Conservation (phyloP, 1,139 yeast genomes). For the Barnettozyma hawaiiensis region DNA sequence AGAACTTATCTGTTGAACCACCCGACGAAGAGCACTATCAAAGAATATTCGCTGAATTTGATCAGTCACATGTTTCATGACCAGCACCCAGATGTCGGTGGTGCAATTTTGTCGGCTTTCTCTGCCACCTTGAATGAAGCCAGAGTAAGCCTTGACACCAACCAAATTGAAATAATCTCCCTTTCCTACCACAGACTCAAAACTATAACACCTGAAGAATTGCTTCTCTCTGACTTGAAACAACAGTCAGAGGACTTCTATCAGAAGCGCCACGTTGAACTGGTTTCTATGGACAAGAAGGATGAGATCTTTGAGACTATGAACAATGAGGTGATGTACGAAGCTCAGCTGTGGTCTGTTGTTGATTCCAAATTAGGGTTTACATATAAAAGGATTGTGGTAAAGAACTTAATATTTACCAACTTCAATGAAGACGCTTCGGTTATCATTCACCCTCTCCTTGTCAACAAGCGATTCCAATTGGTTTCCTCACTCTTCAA, state of each 20-base stretch:
- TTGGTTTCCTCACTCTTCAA: constrained; percentile 10
- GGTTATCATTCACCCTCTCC: constrained; percentile 10
- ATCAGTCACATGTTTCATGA: background rate
- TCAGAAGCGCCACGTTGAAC: constrained; percentile 6
- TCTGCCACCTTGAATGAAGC: background rate
- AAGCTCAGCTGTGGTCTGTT: constrained; percentile 14
- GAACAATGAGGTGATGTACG: constrained; percentile 8
- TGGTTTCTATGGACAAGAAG: constrained; percentile 2
- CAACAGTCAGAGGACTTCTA: constrained; percentile 5
- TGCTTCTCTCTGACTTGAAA: background rate
- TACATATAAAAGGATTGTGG: constrained; percentile 5
- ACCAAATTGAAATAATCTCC: background rate
- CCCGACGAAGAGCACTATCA: constrained; percentile 25
- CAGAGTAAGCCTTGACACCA: background rate
- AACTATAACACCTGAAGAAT: background rate
- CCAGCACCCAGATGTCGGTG: background rate
- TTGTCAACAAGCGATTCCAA: constrained; percentile 8
- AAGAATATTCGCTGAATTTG: constrained; percentile 11
- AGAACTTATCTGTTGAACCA: constrained; percentile 30
- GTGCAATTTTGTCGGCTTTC: background rate
- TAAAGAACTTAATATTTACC: constrained; percentile 10
- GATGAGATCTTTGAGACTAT: constrained; percentile 9
- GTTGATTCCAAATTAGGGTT: background rate
- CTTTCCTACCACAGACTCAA: background rate
- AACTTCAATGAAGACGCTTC: constrained; percentile 9